Base-by-base conservation (phyloP, 2,329 filamentous ascomycete species). In the Penicillium sp. region DNA sequence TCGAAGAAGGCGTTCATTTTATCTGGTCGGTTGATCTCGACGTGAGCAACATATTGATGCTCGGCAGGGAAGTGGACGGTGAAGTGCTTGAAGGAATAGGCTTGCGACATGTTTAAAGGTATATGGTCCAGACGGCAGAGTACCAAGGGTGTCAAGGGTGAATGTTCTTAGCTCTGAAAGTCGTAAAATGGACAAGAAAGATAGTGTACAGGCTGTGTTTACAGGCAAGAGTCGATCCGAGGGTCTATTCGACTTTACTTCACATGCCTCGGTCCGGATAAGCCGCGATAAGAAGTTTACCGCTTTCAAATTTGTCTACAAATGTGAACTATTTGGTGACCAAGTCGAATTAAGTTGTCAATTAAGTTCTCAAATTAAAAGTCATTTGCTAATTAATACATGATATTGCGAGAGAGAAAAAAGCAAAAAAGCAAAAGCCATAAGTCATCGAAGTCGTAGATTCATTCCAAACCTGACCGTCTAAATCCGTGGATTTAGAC, bases 1-100 rank as follows among this genome's bases (percentile, higher is more conserved):
- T 88, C 82, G 56, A 82, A 78, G 68, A 95, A 96, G 54, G 90
- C 83, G 68, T 97, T 97, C 67, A 96, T 74, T 74, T 95, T 95
- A 56, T 81, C 70, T 1, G 90, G 82, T 1, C 90, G 81, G 74
- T 94, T 90, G 71, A 95, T 95, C 71, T 96, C 85, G 49, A 97
- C 86, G 66, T 95, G 88, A n/a, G 84, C 87, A 40, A 96, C 84
- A 72, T 82, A 82, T 61, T 84, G 77, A 29, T 72, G 62, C 0
- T 61, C 51, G 0, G 51, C 40, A 1, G 89, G 87, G 34, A 82
- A 82, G n/a, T 79, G 81, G 57, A 94, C 76, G 55, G 82, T 81
- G 77, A 89, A 89, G 74, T 86, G 76, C 57, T 84, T 58, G 52
- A 54, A 61, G 10, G 50, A 42, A 48, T 61, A 59, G 36, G 51